phyloP scores from a whole-genome alignment of 805 yeast genomes.

The Kuraishia borneana region DNA sequence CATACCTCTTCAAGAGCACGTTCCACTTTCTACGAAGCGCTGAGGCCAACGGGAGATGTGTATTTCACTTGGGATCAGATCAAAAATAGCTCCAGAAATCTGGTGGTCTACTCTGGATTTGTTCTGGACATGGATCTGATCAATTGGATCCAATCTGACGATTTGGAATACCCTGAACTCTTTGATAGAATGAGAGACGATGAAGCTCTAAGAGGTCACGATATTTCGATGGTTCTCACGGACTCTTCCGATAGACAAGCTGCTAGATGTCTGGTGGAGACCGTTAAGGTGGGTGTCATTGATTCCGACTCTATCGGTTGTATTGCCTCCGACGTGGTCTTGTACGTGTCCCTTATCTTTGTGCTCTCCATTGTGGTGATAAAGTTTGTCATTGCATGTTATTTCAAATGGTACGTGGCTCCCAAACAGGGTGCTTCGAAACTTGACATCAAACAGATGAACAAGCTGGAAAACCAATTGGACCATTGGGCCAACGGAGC shows the following conservation, averaged over 20 bases:
- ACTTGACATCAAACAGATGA: slow-evolving; percentile 45
- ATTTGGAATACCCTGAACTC: slow-evolving; percentile 59
- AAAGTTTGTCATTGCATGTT: slow-evolving; percentile 79
- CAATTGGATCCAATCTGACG: slow-evolving; percentile 62
- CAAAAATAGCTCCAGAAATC: slow-evolving; percentile 52
- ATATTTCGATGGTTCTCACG: slow-evolving; percentile 64
- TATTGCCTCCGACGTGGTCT: slow-evolving; percentile 78
- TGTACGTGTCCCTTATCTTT: slow-evolving; percentile 71
- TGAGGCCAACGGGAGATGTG: slow-evolving; percentile 59
- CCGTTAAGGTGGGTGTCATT: slow-evolving; percentile 77
- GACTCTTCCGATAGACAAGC: slow-evolving; percentile 55
- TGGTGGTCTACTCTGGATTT: slow-evolving; percentile 82
- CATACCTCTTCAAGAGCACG: slow-evolving; percentile 72
- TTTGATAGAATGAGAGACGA: slow-evolving; percentile 55
- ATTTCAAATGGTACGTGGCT: slow-evolving; percentile 78
- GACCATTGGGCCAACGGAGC: slow-evolving; percentile 82
- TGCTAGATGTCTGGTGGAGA: slow-evolving; percentile 78
- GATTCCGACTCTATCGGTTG: slow-evolving; percentile 91
- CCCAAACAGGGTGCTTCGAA: slow-evolving; percentile 63
- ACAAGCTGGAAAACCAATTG: slow-evolving; percentile 50
- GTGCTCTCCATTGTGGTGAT: slow-evolving; percentile 69
- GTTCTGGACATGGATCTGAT: slow-evolving; percentile 75
- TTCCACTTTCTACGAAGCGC: slow-evolving; percentile 41
- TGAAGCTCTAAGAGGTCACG: slow-evolving; percentile 57
- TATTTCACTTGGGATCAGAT: slow-evolving; percentile 89